These are phyloP conservation scores for Hypoxylon sp. DNA, from an alignment of 2,329 filamentous ascomycete species.

Conservation along the genomic window DNA sequence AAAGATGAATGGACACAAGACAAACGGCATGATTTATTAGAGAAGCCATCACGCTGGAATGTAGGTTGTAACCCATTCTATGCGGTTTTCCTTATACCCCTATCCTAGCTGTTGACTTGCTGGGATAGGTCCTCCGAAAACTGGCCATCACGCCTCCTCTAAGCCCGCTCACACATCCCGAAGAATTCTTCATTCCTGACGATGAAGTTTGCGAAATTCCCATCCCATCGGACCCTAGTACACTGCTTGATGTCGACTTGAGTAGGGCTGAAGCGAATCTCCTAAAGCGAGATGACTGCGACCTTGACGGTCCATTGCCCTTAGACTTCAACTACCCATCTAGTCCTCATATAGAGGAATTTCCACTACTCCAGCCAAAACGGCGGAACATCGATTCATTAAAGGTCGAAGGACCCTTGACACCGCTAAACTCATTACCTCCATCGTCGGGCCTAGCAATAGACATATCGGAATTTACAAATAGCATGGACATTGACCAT, in stretches of 20 bases:
- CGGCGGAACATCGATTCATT: conserved; percentile 39
- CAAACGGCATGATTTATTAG: conserved; percentile 31
- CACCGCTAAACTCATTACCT: conserved; percentile 35
- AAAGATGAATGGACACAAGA: conserved; percentile 39
- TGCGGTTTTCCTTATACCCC: not conserved
- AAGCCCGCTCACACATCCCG: conserved; percentile 36
- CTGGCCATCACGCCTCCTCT: conserved; percentile 51
- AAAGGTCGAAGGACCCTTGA: conserved; percentile 50
- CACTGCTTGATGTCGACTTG: conserved; percentile 51
- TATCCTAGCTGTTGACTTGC: not conserved
- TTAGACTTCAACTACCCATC: not conserved
- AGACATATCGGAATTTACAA: conserved; percentile 30
- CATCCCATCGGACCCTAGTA: conserved; percentile 48
- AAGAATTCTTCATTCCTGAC: conserved; percentile 47
- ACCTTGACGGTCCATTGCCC: conserved; percentile 14
- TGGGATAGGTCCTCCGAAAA: conserved; percentile 45
- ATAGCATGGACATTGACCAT: conserved; percentile 43
- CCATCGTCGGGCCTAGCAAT: conserved; percentile 19
- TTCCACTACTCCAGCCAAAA: conserved; percentile 22
- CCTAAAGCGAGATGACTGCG: conserved; percentile 31
- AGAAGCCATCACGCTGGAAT: conserved; percentile 21
- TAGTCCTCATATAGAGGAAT: conserved; percentile 33
- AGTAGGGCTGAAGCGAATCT: conserved; percentile 44
- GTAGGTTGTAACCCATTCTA: conserved; percentile 26
- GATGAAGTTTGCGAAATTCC: conserved; percentile 48